Percentiles rank a stretch among this genome's conserved stretches.
Conservation (phyloP, 2,329 filamentous ascomycete genomes). For the Aspergillus amoenus region DNA sequence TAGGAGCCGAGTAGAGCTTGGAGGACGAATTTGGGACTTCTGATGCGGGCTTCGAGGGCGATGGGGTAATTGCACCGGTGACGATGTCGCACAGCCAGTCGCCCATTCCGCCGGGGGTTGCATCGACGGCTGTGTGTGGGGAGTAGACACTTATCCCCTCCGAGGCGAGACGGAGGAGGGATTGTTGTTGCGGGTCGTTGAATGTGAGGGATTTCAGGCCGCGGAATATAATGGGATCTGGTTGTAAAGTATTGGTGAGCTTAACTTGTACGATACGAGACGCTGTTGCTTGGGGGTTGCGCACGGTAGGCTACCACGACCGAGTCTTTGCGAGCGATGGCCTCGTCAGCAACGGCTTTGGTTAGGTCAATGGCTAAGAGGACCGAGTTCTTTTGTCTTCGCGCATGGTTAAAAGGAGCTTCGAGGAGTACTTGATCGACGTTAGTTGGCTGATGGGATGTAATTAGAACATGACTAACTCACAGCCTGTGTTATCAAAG, state of each 20-base stretch:
- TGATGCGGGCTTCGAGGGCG: neutral
- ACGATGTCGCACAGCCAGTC: conserved; percentile 93
- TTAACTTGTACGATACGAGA: neutral
- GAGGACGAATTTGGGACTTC: conserved; percentile 23
- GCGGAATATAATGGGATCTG: conserved; percentile 95
- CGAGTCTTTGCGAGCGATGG: conserved; percentile 71
- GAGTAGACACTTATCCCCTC: conserved; percentile 93
- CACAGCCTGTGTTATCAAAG: conserved; percentile 92
- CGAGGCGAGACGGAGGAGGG: conserved; percentile 76
- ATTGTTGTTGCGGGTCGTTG: conserved; percentile 80
- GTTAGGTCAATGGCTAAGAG: conserved; percentile 91
- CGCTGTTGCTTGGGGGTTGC: conserved; percentile 23
- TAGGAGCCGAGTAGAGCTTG: conserved; percentile 40
- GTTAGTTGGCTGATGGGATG: conserved; percentile 1
- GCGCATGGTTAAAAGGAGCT: conserved; percentile 60
- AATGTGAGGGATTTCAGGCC: conserved; percentile 86
- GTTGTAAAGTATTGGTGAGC: neutral
- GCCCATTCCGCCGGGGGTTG: conserved; percentile 78
- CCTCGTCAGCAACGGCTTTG: conserved; percentile 83
- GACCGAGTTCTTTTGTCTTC: conserved; percentile 63
- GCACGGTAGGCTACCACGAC: conserved; percentile 87
- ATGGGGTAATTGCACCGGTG: conserved; percentile 48
- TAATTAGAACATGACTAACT: conserved; percentile 18
- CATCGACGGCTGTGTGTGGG: conserved; percentile 92
- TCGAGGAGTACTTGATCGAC: conserved; percentile 61